Percentiles rank a stretch among this genome's conserved stretches.
phyloP scores from a whole-genome alignment of 2,329 filamentous ascomycete species.

The Parascedosporium putredinis region DNA sequence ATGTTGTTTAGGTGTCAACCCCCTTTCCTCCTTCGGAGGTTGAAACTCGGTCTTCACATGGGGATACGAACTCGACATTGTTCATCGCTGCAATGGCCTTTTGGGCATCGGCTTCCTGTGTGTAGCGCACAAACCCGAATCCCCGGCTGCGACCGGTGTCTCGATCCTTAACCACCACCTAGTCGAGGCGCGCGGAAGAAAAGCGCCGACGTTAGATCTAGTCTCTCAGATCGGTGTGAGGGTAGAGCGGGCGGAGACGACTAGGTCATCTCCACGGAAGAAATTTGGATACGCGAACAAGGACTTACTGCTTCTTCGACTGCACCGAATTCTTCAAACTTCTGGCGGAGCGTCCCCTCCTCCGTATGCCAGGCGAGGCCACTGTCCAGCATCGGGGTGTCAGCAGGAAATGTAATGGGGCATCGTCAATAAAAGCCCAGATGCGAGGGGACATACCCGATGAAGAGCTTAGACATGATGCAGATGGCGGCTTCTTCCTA shows the following conservation, averaged over 20 bases:
- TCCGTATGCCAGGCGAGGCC: slow-evolving; percentile 98
- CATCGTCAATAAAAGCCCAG: not conserved
- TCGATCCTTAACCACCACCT: slow-evolving; percentile 97
- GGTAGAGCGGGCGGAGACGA: no score
- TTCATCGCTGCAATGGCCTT: slow-evolving; percentile 72
- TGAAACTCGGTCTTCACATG: not conserved
- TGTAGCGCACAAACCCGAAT: slow-evolving; percentile 92
- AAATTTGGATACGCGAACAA: no score
- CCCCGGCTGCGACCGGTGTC: slow-evolving; percentile 94
- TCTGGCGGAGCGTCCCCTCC: slow-evolving; percentile 72
- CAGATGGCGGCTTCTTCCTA: not conserved
- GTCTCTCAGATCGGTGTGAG: no score
- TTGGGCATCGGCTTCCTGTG: slow-evolving; percentile 64
- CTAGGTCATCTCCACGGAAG: no score
- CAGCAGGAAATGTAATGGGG: not conserved
- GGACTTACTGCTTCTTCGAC: slow-evolving; percentile 95
- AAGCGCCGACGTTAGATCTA: slow-evolving; percentile 2
- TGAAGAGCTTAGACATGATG: slow-evolving; percentile 86
- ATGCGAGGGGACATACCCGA: slow-evolving; percentile 55
- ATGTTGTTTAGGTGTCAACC: not conserved
- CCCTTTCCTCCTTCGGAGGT: not conserved
- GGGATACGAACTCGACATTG: slow-evolving; percentile 66
- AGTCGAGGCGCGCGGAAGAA: slow-evolving; percentile 12
- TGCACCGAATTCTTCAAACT: slow-evolving; percentile 83
- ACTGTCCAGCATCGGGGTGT: slow-evolving; percentile 31